Conservation (phyloP, 306 rosid genomes). For the Ziziphus jujuba region DNA sequence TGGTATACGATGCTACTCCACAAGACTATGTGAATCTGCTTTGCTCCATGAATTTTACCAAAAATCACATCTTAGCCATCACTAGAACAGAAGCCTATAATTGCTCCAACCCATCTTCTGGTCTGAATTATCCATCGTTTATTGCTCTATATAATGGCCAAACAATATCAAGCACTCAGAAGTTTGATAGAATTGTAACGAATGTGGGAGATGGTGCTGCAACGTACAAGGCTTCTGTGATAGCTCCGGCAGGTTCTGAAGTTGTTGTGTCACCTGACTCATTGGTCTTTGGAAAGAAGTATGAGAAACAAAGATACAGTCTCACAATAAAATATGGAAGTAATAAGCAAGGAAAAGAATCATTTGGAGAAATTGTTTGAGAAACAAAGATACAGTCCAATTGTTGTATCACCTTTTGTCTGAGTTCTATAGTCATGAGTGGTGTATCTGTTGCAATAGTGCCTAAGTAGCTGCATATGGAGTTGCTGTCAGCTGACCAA, state of each 20-base stretch:
- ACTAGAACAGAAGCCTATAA: constrained; percentile 35
- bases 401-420: constrained; percentile 20
- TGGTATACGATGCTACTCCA: too few relatives aligned
- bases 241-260: constrained; percentile 27
- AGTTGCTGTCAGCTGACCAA: too few relatives aligned
- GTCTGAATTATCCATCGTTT: constrained; percentile 57
- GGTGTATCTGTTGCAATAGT: too few relatives aligned
- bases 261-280: constrained; percentile 42
- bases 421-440: too few relatives aligned
- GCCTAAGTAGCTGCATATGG: too few relatives aligned
- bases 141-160: constrained; percentile 15
- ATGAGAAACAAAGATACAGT: constrained; percentile 43
- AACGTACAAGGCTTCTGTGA: constrained; percentile 38
- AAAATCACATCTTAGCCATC: constrained; percentile 34
- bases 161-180: constrained; percentile 5
- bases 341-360: not conserved
- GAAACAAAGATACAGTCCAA: too few relatives aligned
- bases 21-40: constrained; percentile 51
- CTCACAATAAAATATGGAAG: constrained; percentile 18
- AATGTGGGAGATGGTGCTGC: constrained; percentile 48
- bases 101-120: constrained; percentile 36
- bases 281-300: constrained; percentile 23
- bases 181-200: constrained; percentile 42
- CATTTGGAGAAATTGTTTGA: constrained; percentile 25
- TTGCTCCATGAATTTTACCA: constrained; percentile 30